A percentile compares a stretch with the other conserved stretches of the same genome.
Conservation (phyloP, 106 monocot species). For the Dendrobium catenatum region DNA sequence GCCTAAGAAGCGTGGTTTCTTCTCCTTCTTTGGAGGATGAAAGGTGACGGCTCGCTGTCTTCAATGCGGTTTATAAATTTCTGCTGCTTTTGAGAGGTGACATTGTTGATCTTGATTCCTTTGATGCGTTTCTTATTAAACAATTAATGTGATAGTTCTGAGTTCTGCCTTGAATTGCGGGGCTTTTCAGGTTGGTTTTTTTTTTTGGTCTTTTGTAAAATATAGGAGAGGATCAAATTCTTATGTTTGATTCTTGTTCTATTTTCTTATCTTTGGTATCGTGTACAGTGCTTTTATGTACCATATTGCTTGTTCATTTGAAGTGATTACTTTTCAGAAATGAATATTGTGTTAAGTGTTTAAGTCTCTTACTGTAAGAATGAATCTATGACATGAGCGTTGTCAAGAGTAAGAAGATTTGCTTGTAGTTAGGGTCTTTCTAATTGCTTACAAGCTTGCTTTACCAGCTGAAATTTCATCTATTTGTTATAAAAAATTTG, state of each 20-base stretch:
- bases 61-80: background rate
- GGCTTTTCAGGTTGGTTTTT: background rate
- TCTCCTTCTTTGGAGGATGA: constrained; percentile 89
- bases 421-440: background rate
- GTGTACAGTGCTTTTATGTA: background rate
- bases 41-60: background rate
- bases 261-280: background rate
- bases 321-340: background rate
- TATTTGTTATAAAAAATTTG: background rate
- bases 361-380: too few relatives aligned
- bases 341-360: background rate
- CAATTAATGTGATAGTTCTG: background rate
- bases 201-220: background rate
- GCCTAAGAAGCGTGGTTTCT: constrained; percentile 73
- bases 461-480: background rate
- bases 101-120: background rate
- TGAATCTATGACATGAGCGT: background rate
- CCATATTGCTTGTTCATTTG: background rate
- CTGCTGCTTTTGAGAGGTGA: background rate
- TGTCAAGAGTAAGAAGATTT: background rate
- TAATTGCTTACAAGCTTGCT: background rate
- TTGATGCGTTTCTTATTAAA: background rate
- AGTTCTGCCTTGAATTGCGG: background rate
- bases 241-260: background rate
- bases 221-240: background rate